Conservation (phyloP, 2,329 filamentous ascomycete species). For the Ilyonectria sp. region DNA sequence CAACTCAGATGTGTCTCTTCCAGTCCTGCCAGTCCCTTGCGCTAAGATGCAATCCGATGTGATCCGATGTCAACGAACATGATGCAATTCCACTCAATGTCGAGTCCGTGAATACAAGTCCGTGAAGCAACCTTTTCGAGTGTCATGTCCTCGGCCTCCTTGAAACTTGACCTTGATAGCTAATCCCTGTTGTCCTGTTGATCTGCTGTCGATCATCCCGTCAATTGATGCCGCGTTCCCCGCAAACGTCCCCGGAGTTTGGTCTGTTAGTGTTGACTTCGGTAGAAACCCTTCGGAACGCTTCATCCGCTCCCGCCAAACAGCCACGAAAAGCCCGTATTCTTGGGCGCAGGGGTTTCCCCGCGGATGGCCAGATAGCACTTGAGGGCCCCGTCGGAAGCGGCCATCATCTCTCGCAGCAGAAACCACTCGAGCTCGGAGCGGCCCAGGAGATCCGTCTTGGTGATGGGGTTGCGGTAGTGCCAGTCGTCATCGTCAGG, state of each 20-base stretch:
- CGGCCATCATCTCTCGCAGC: conserved; percentile 48
- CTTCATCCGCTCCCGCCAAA: conserved; percentile 35
- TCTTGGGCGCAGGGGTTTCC: conserved; percentile 29
- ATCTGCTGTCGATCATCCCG: background rate
- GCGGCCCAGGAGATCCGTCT: conserved; percentile 44
- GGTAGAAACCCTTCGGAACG: background rate
- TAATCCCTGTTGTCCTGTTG: background rate
- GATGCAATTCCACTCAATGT: background rate
- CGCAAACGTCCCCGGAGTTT: background rate
- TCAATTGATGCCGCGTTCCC: background rate
- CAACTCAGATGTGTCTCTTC: background rate
- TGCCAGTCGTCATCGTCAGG: conserved; percentile 45
- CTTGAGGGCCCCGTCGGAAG: conserved; percentile 43
- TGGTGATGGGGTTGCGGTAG: conserved; percentile 45
- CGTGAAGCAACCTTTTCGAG: too few species aligned
- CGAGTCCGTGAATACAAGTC: too few species aligned
- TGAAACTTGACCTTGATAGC: background rate
- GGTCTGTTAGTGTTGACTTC: background rate
- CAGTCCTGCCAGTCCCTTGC: too few species aligned
- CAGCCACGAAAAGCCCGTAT: conserved; percentile 35
- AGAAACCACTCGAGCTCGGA: conserved; percentile 47
- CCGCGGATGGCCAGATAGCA: conserved; percentile 46
- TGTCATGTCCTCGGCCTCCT: background rate
- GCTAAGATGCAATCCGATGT: background rate
- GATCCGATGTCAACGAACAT: background rate